Base-by-base conservation (phyloP, 768 basidiomycete genomes). In the Podaxis rugospora region DNA sequence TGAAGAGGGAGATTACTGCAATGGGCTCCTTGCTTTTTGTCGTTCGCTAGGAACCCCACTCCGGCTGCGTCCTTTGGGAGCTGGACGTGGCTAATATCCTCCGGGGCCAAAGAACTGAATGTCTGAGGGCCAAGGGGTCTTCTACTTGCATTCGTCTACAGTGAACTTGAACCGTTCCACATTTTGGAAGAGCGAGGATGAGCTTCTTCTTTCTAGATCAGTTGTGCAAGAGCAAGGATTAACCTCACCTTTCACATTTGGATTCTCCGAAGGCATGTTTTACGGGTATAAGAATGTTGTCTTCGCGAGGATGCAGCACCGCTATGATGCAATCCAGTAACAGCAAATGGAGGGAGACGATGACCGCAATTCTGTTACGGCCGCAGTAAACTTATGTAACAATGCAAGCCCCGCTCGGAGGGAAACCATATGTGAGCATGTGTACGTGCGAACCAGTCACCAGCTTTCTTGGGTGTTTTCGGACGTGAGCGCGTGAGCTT, bases 41-140 rank as follows among this genome's bases (percentile, higher is more conserved):
- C 27, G 52, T 59, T 58, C 50, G 72, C 65, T 7, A 83, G 53
- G 70, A 88, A 86, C 1, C 83, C 82, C 51, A 75, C 61, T 9
- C 81, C 84, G 18, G 64, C 57, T 39, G 75, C 68, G 64, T 87
- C 85, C 63, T 84, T 84, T 11, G 83, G 78, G 2, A 86, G 75
- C 59, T 67, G 73, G 50, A 87, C 80, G 60, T 81, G 73, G 58
- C 78, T 74, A 13, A 82, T 66, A 6, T 80, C 76, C 65, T 75
- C 76, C 63, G 79, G 7, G 84, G 82, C 83, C 85, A 87, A 23
- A 87, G 75, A 4, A 88, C 82, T 25, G 76, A 74, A 68, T 84
- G 84, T 42, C 84, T 80, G 40, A 86, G 76, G 5, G 72, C 66
- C 49, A 83, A 66, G 0, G 85, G 86, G 51, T 80, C 69, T 40